Conservation (phyloP, 2,329 filamentous ascomycete genomes). For the Elsinoe necatrix region DNA sequence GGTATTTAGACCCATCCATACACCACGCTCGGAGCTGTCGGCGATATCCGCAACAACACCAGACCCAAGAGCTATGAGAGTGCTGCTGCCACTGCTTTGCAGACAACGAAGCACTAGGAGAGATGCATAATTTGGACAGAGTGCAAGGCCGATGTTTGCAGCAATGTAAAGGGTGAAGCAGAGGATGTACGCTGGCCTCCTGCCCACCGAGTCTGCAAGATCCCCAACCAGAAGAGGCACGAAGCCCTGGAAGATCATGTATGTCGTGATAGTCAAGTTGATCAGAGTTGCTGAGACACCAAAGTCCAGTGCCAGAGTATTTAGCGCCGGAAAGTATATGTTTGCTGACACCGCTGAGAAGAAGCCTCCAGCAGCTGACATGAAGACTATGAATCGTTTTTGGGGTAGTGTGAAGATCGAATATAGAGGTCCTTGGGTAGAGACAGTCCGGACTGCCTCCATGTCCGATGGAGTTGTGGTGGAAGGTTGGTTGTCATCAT, state of each 20-base stretch:
- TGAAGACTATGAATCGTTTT: constrained; percentile 42
- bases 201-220: constrained; percentile 43
- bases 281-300: constrained; percentile 16
- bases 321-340: constrained; percentile 35
- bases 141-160: constrained; percentile 35
- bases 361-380: constrained; percentile 43
- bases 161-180: constrained; percentile 37
- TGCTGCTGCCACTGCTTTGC: constrained; percentile 33
- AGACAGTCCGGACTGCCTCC: constrained; percentile 9
- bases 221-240: constrained; percentile 45
- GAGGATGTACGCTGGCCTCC: constrained; percentile 44
- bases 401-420: constrained; percentile 32
- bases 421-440: constrained; percentile 22
- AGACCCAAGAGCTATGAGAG: constrained; percentile 32
- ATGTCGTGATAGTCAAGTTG: constrained; percentile 20
- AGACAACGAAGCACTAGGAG: constrained; percentile 35
- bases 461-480: constrained; percentile 1
- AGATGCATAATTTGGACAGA: constrained; percentile 32
- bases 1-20: constrained; percentile 28
- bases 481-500: not conserved
- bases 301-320: constrained; percentile 17
- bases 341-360: constrained; percentile 47
- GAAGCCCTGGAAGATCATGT: constrained; percentile 40
- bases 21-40: constrained; percentile 29
- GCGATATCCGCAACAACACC: constrained; percentile 32